A percentile compares a stretch with the other conserved stretches of the same genome.
Conservation (phyloP, 495 filamentous ascomycete genomes). For the Geoglossum glabrum region DNA sequence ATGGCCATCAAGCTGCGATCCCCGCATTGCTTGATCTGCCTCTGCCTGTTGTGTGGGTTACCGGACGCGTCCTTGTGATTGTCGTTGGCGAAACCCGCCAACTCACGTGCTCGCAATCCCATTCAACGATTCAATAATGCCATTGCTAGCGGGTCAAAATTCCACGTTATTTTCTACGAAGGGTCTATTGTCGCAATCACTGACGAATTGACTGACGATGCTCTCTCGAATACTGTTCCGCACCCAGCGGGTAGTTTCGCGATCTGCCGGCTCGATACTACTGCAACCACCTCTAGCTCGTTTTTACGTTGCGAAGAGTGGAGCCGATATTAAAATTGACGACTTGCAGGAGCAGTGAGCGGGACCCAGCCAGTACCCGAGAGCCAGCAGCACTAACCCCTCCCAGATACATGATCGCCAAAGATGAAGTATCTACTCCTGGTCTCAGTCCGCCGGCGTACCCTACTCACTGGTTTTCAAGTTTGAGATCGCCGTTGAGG, state of each 20-base stretch:
- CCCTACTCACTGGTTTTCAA: neutral
- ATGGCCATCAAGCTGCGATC: neutral
- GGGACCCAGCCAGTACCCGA: neutral
- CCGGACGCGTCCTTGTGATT: too few species aligned
- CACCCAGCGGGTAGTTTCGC: neutral
- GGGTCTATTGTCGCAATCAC: neutral
- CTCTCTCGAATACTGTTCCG: neutral
- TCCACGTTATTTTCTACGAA: too few species aligned
- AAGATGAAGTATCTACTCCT: neutral
- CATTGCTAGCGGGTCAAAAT: too few species aligned
- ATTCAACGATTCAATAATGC: too few species aligned
- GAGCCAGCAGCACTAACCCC: neutral
- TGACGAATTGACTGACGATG: neutral
- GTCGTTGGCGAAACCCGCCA: too few species aligned
- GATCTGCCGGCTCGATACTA: neutral
- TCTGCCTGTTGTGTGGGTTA: too few species aligned
- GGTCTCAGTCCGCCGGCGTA: neutral
- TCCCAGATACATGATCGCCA: neutral
- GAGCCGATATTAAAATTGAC: neutral
- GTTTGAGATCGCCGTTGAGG: constrained; percentile 36
- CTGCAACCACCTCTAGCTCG: neutral
- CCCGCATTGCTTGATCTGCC: neutral
- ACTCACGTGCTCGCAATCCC: too few species aligned
- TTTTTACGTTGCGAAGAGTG: neutral
- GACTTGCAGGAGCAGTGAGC: neutral